Evolutionary conservation across 805 yeast species (phyloP).

Genomic region (Naumovozyma baii): DNA sequence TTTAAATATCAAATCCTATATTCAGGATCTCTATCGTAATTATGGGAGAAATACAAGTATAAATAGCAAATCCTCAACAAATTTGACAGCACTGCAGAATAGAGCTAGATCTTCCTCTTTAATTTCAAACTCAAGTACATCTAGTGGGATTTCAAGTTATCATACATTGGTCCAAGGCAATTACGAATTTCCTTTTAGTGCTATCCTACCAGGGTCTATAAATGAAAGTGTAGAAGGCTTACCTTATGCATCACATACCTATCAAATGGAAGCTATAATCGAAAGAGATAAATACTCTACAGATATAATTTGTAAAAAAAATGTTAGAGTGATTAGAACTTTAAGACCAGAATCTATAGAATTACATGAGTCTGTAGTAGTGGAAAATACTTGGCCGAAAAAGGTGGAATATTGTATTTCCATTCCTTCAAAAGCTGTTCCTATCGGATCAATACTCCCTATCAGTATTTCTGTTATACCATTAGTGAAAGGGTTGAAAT

Average conservation of each 20-base stretch:
- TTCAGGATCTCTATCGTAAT: conserved; percentile 24
- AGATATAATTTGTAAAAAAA: conserved; percentile 56
- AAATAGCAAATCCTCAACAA: conserved; percentile 10
- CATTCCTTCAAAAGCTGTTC: conserved; percentile 79
- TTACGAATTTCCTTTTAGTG: conserved; percentile 83
- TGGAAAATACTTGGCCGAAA: conserved; percentile 91
- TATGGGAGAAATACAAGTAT: conserved; percentile 14
- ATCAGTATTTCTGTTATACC: conserved; percentile 69
- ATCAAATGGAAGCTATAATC: conserved; percentile 66
- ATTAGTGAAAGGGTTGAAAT: conserved; percentile 62
- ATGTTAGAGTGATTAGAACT: conserved; percentile 74
- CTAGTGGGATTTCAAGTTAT: conserved; percentile 13
- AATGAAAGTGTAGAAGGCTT: conserved; percentile 88
- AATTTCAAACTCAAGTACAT: conserved; percentile 25
- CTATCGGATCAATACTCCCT: conserved; percentile 74
- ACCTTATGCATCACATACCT: conserved; percentile 65
- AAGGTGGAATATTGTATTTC: conserved; percentile 85
- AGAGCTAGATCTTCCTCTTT: conserved; percentile 18
- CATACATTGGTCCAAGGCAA: conserved; percentile 59
- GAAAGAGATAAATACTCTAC: conserved; percentile 74
- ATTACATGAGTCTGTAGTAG: conserved; percentile 81
- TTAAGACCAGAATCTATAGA: conserved; percentile 81
- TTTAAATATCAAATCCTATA: conserved; percentile 41
- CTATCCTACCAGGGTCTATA: conserved; percentile 72
- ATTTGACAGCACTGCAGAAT: conserved; percentile 3